These are phyloP conservation scores for Salix brachista DNA, from an alignment of 345 rosid genomes.

Conservation along the genomic window DNA sequence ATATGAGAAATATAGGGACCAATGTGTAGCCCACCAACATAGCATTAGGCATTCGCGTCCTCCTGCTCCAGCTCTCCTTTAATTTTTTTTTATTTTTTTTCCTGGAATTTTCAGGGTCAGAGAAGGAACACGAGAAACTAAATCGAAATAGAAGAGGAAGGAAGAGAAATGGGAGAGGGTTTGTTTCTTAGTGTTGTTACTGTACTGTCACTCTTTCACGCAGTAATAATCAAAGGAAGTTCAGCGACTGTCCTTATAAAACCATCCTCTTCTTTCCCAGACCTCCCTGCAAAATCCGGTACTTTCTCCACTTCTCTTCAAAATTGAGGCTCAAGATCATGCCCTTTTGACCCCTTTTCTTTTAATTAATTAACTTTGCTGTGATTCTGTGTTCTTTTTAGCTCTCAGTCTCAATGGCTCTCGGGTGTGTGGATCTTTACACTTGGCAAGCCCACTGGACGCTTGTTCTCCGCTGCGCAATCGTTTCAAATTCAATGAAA, in stretches of 20 bases:
- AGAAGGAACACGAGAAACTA: no score
- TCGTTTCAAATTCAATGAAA: constrained; percentile 25
- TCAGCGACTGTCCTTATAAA: constrained; percentile 47
- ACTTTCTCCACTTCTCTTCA: constrained; percentile 11
- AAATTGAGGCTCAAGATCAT: neutral
- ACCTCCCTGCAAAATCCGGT: constrained; percentile 81
- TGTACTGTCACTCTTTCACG: constrained; percentile 18
- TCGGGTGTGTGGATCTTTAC: constrained; percentile 59
- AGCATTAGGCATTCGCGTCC: no score
- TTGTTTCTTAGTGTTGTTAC: neutral
- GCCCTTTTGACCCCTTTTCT: neutral
- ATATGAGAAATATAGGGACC: no score
- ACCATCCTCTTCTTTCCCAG: constrained; percentile 50
- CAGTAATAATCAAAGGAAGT: neutral
- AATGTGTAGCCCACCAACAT: no score
- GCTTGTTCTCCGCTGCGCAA: constrained; percentile 49
- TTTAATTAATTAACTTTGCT: neutral
- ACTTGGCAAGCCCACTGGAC: constrained; percentile 52
- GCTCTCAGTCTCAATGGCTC: constrained; percentile 36
- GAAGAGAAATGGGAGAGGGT: constrained; percentile 23
- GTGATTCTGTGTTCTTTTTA: constrained; percentile 6
- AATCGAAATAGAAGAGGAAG: neutral
- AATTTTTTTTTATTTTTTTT: no score
- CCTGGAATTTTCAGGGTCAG: no score
- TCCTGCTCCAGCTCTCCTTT: no score